Conservation (phyloP, 345 rosid species). For the Aquilaria sinensis region DNA sequence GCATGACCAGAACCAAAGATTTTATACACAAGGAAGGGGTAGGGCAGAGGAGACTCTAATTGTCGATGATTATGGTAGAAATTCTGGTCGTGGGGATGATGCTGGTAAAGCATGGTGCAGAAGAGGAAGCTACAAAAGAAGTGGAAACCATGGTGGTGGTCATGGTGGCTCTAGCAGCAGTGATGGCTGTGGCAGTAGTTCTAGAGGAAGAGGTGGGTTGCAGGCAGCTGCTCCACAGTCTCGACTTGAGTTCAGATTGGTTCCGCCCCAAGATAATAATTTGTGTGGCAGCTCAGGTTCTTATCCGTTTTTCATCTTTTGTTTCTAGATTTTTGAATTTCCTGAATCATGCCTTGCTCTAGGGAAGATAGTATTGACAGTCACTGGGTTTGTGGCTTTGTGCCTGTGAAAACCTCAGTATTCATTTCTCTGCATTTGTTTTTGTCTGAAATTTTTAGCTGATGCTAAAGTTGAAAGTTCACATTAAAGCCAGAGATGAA, state of each 20-base stretch:
- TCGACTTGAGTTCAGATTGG: constrained; percentile 3
- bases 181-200: constrained; percentile 5
- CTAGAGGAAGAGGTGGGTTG: neutral
- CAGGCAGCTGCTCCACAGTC: constrained; percentile 2
- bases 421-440: too few species aligned
- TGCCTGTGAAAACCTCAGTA: too few species aligned
- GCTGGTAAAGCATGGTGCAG: neutral
- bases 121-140: neutral
- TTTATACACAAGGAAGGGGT: too few species aligned
- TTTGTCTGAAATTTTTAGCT: too few species aligned
- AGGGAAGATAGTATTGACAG: neutral
- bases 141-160: constrained; percentile 4
- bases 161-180: neutral
- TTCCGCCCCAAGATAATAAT: neutral
- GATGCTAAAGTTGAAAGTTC: too few species aligned
- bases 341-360: neutral
- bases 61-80: too few species aligned
- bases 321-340: neutral
- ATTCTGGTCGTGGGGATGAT: neutral
- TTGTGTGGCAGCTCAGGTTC: neutral
- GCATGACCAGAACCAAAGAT: too few species aligned
- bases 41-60: too few species aligned
- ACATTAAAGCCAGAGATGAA: too few species aligned
- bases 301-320: neutral
- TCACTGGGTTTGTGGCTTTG: too few species aligned